Base-by-base conservation (phyloP, 164 flowering plant species). In the Dillenia suffruticosa region DNA sequence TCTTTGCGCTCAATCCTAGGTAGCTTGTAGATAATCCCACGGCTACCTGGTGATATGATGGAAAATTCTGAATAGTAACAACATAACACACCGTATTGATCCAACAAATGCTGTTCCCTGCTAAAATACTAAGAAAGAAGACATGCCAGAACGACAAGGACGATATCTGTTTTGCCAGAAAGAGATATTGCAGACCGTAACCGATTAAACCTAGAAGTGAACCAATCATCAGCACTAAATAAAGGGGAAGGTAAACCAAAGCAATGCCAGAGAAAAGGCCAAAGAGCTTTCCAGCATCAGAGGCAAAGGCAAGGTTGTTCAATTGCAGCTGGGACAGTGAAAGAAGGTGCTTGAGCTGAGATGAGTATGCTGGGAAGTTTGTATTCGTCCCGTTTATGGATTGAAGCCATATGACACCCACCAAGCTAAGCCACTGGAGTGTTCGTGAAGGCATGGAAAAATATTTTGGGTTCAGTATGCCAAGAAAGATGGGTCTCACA, bases 31-130 rank as follows among this genome's bases (percentile, higher is more conserved):
- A 73, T 40, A 94, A 12, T 0, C 96, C 98, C 6, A 84, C 82
- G 0, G 90, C 91, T 9, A 79, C 74, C 47, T 86, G 88, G 7
- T 84, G 77, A 56, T 72, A 54, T 0, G 71, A 60, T 0, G 88
- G 82, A 64, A 94, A 94, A 69, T 86, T 91, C 7, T 57, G 58
- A 0, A 89, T 81, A 13, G 74, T 59, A 1, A 77, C 76, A 1
- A 77, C 48, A 59, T 91, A 89, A 51, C 89, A 83, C 5, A 89
- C 98, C 0, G 97, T 89, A 77, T 94, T 91, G 71, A 94, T 81
- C 98, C 98, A 94, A 54, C 97, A 94, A 12, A 89, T 88, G 75
- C 97, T 84, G 62, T 91, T 94, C 44, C 98, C 97, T 0, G 97
- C 88, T 13, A 93, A 7, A 51, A 79, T 70, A 44, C 79, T 77